Evolutionary conservation across 208 protist species (phyloP), one percentile per base, ranked within the genome.

Genomic region (Trichomonas gallinae): DNA sequence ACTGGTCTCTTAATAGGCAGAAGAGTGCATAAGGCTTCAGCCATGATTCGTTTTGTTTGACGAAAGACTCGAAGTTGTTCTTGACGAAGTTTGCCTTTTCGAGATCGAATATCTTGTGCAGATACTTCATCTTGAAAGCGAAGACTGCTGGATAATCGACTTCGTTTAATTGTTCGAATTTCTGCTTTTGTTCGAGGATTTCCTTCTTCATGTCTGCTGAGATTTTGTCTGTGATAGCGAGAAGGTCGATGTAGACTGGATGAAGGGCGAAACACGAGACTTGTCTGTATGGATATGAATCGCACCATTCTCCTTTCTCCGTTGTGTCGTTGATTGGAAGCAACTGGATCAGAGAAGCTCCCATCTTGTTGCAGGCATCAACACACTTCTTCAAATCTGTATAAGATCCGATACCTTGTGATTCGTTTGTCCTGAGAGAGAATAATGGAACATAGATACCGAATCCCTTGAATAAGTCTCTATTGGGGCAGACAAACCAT

Each of bases 321-420:
- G 38, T 89, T 44, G 83, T 89, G 48, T 89, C 83, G 42, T 89
- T 89, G 40, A 89, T 89, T 89, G 83, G 83, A n/a, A 89, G 40
- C 2, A 89, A 31, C 36, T 89, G 83, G 10, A 89, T 89, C 11
- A 89, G 34, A 44, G 83, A 89, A n/a, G 83, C 83, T 9, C 83
- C 83, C 23, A 44, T n/a, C 31, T 89, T 89, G 40, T 46, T 46
- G 40, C 83, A 89, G 9, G 36, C 34, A 46, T 89, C 83, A 48
- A 89, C 83, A 44, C 23, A n/a, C 9, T 89, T 89, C 83, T 89
- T 89, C 40, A 89, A 6, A 48, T 89, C 83, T 89, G 40, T 31
- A 17, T 89, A 89, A n/a, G 23, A 40, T 0, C 83, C 83, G 17
- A 89, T 89, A 8, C 83, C 83, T 8, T 40, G 36, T 13, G n/a